Evolutionary conservation across 768 basidiomycete genomes (phyloP).

Genomic region (Rhodotorula kratochvilovae): DNA sequence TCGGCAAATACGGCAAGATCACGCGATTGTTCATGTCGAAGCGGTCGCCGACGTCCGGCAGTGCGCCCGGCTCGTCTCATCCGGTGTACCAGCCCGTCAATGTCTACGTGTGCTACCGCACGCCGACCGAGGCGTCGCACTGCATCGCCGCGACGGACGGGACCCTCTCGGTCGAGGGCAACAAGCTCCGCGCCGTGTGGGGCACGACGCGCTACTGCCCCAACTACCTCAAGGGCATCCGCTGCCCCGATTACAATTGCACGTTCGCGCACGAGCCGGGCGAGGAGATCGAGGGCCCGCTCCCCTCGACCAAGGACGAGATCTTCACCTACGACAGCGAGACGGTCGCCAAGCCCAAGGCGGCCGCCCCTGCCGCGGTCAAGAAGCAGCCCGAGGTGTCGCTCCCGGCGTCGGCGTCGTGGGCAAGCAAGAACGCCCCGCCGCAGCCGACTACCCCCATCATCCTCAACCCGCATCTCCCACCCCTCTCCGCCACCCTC

Average conservation of each 20-base stretch:
- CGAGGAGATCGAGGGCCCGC: constrained; percentile 72
- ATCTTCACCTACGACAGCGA: constrained; percentile 62
- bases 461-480: constrained; percentile 32
- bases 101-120: constrained; percentile 92
- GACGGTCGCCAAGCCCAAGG: constrained; percentile 50
- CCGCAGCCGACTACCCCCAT: constrained; percentile 29
- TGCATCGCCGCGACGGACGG: constrained; percentile 92
- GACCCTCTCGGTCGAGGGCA: constrained; percentile 77
- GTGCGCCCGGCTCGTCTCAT: constrained; percentile 10
- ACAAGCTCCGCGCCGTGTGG: constrained; percentile 85
- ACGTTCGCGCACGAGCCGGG: constrained; percentile 98
- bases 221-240: constrained; percentile 77
- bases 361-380: constrained; percentile 64
- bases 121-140: constrained; percentile 88
- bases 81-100: constrained; percentile 55
- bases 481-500: constrained; percentile 33
- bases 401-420: constrained; percentile 38
- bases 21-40: constrained; percentile 90
- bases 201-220: constrained; percentile 99
- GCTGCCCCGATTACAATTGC: constrained; percentile 82
- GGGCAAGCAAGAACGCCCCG: constrained; percentile 38
- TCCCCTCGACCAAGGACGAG: constrained; percentile 82
- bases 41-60: constrained; percentile 49
- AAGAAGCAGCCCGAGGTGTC: constrained; percentile 54
- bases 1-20: constrained; percentile 98